Evolutionary conservation across 2,329 filamentous ascomycete genomes (phyloP).

Genomic region (Penicillium sp.): DNA sequence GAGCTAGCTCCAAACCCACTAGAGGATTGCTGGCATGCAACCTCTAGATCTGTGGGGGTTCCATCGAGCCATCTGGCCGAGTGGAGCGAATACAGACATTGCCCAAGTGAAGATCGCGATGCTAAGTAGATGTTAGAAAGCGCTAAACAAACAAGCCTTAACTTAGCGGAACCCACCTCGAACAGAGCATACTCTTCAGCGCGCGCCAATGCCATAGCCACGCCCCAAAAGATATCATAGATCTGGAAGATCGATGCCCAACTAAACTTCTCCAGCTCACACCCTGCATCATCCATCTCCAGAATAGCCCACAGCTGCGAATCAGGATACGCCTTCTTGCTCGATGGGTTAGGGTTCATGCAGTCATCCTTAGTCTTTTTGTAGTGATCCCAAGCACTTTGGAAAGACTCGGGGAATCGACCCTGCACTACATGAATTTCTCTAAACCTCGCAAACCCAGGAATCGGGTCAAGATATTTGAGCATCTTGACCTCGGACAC

Average conservation of each 20-base stretch:
- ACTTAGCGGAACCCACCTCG: conserved; percentile 39
- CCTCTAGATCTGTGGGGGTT: conserved; percentile 31
- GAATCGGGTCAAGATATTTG: conserved; percentile 54
- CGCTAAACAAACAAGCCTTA: background rate
- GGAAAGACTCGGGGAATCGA: conserved; percentile 49
- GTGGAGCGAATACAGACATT: conserved; percentile 56
- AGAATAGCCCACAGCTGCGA: conserved; percentile 59
- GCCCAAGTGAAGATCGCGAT: conserved; percentile 62
- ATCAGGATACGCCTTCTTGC: conserved; percentile 49
- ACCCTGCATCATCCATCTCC: conserved; percentile 62
- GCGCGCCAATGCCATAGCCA: conserved; percentile 56
- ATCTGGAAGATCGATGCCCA: conserved; percentile 45
- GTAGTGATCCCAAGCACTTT: conserved; percentile 42
- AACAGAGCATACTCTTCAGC: conserved; percentile 57
- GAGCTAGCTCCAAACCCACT: conserved; percentile 50
- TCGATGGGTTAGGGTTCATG: conserved; percentile 54
- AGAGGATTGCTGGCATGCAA: conserved; percentile 28
- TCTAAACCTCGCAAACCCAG: conserved; percentile 59
- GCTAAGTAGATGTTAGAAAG: conserved; percentile 32
- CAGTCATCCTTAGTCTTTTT: conserved; percentile 42
- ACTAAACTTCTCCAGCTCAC: conserved; percentile 49
- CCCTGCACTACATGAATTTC: conserved; percentile 56
- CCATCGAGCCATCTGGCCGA: conserved; percentile 28
- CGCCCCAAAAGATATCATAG: conserved; percentile 64
- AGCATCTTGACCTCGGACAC: conserved; percentile 50